These are phyloP conservation scores for Leccinum disarticulatum DNA, from an alignment of 768 basidiomycete species.

Conservation along the genomic window DNA sequence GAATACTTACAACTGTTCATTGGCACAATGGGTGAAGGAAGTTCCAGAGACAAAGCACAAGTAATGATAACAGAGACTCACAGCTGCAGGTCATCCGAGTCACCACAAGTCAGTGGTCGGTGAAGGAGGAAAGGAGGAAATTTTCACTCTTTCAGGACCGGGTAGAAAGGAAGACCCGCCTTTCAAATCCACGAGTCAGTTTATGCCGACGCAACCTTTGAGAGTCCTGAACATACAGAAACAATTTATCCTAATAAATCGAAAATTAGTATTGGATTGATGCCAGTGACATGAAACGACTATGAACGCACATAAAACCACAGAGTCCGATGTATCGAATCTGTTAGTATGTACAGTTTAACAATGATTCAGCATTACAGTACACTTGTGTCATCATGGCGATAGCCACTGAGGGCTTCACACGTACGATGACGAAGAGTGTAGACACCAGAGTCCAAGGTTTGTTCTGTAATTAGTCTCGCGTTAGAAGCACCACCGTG, in stretches of 20 bases:
- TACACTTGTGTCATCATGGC: no score
- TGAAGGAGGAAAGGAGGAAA: background rate
- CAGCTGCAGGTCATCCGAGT: no score
- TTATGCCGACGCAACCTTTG: background rate
- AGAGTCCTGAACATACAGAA: background rate
- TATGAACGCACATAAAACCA: background rate
- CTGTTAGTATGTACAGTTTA: background rate
- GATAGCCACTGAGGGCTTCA: background rate
- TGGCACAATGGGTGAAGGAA: no score
- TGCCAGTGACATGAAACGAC: no score
- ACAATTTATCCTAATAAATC: background rate
- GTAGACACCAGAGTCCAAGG: conserved; percentile 13
- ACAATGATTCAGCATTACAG: background rate
- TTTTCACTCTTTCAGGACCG: conserved; percentile 6
- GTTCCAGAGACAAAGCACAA: no score
- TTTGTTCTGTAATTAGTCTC: background rate
- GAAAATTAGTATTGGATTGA: no score
- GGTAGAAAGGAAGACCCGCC: conserved; percentile 12
- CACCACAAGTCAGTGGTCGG: background rate
- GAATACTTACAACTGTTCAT: no score
- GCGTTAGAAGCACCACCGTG: background rate
- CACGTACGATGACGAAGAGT: conserved; percentile 11
- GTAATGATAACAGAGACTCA: no score
- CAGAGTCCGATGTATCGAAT: background rate
- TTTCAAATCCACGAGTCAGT: conserved; percentile 1